Evolutionary conservation across 805 yeast species (phyloP).

Genomic region (Ogataea salicorniae): DNA sequence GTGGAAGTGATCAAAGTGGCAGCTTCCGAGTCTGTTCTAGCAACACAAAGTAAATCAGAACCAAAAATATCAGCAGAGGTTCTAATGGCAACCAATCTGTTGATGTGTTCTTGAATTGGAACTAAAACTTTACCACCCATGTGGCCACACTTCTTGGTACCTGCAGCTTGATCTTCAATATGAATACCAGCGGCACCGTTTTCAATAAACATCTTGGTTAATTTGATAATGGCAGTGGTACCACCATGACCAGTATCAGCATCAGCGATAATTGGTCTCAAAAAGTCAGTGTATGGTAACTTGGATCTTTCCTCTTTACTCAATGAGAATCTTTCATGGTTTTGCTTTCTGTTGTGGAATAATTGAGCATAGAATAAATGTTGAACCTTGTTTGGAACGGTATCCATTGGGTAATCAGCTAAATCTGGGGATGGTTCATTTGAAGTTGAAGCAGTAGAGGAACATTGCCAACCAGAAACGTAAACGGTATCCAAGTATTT

Average conservation of each 20-base stretch:
- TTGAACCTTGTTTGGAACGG: conserved; percentile 97
- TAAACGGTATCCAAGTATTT: conserved; percentile 88
- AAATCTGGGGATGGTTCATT: conserved; percentile 98
- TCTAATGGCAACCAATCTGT: conserved; percentile 88
- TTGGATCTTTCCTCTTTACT: conserved; percentile 63
- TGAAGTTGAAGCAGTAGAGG: conserved; percentile 94
- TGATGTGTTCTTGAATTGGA: conserved; percentile 96
- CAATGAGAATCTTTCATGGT: conserved; percentile 67
- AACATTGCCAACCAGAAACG: conserved; percentile 98
- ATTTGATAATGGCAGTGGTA: conserved; percentile 89
- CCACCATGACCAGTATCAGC: conserved; percentile 99
- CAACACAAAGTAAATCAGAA: conserved; percentile 78
- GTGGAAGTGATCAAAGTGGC: conserved; percentile 93
- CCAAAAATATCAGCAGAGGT: conserved; percentile 94
- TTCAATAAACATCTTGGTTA: conserved; percentile 93
- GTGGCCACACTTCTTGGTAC: conserved; percentile 98
- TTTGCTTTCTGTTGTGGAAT: conserved; percentile 96
- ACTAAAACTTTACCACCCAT: conserved; percentile 98
- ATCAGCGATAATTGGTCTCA: conserved; percentile 94
- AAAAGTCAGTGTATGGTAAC: conserved; percentile 73
- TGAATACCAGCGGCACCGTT: conserved; percentile 99
- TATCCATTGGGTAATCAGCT: conserved; percentile 98
- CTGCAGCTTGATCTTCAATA: conserved; percentile 98
- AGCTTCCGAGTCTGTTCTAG: conserved; percentile 97
- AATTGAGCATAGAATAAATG: conserved; percentile 95